Conservation (phyloP, 2,329 filamentous ascomycete species). For the Fusarium burgessii region DNA sequence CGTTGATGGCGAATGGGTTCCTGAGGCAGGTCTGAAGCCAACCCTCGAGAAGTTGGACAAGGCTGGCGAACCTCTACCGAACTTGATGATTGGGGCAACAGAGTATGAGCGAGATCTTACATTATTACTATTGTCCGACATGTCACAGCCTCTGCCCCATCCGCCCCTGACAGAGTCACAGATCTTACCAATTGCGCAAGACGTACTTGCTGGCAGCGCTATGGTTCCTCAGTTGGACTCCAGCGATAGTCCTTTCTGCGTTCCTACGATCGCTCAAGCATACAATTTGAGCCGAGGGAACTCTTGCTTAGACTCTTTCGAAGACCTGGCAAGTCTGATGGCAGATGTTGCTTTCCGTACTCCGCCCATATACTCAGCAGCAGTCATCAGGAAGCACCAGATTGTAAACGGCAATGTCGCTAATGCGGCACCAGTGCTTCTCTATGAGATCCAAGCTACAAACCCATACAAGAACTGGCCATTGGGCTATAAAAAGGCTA, state of each 20-base stretch:
- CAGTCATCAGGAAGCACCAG: background rate
- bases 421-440: background rate
- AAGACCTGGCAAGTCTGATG: background rate
- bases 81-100: background rate
- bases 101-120: constrained; percentile 1
- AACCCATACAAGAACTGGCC: background rate
- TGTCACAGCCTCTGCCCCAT: background rate
- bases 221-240: background rate
- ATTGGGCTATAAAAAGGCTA: background rate
- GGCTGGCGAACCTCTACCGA: background rate
- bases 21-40: background rate
- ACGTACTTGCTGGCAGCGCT: background rate
- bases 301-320: background rate
- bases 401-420: rapidly evolving
- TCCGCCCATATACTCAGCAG: background rate
- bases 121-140: background rate
- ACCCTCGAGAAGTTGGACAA: background rate
- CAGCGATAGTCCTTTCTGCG: background rate
- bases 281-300: background rate
- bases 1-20: background rate
- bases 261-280: background rate
- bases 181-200: background rate
- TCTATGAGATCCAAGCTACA: constrained; percentile 2
- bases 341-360: background rate
- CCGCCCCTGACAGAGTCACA: background rate